phyloP scores from a whole-genome alignment of 2,329 filamentous ascomycete genomes.

The Fusarium hostae region DNA sequence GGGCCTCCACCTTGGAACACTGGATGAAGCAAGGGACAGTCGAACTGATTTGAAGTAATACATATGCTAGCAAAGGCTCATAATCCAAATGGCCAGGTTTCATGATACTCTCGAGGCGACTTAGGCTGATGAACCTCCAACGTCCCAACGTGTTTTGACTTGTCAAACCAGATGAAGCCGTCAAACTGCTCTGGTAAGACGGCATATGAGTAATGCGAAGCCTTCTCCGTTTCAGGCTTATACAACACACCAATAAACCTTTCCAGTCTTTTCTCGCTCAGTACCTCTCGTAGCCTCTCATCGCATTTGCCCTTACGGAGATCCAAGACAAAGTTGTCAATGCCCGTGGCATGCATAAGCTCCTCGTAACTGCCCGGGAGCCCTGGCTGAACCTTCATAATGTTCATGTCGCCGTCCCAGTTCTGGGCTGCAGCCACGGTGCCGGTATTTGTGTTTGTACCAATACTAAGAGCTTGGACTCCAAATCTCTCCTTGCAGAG shows the following conservation, averaged over 20 bases:
- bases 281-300: constrained; percentile 8
- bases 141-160: constrained; percentile 24
- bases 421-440: constrained; percentile 28
- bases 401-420: constrained; percentile 29
- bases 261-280: constrained; percentile 14
- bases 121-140: constrained; percentile 30
- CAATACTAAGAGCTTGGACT: constrained; percentile 11
- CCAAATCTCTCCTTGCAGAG: constrained; percentile 24
- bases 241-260: constrained; percentile 34
- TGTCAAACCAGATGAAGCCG: constrained; percentile 30
- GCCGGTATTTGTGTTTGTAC: constrained; percentile 22
- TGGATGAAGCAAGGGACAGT: neutral
- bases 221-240: constrained; percentile 21
- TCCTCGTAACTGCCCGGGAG: constrained; percentile 28
- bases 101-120: constrained; percentile 24
- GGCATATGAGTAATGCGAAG: constrained; percentile 31
- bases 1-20: neutral
- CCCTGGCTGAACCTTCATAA: constrained; percentile 23
- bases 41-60: neutral
- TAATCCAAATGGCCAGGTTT: constrained; percentile 31
- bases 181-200: constrained; percentile 28
- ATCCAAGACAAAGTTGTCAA: constrained; percentile 25
- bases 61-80: neutral
- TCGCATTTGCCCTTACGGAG: constrained; percentile 16
- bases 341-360: constrained; percentile 24